Evolutionary conservation across 371 early-diverging fungal species (phyloP), one percentile per base, ranked within the genome.

Genomic region (Amoeboaphelidium protococcarum): DNA sequence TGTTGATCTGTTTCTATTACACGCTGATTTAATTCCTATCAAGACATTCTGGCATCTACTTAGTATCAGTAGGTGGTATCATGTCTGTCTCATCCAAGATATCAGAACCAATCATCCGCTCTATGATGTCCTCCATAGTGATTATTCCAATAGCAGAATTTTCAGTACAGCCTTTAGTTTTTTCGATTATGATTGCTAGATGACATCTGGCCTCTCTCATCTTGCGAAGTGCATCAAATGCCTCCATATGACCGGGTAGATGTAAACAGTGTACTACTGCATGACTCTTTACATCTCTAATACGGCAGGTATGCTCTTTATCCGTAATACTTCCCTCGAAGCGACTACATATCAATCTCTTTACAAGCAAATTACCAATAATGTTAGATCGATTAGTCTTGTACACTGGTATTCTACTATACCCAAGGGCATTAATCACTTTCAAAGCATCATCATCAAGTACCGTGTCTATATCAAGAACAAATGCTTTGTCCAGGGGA

Each of bases 61-160:
- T n/a, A n/a, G n/a, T n/a, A n/a, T n/a, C n/a, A n/a, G n/a, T n/a
- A n/a, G n/a, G n/a, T n/a, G n/a, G n/a, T n/a, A n/a, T n/a, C 4
- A 2, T 6, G 41, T 21, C 10, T 22, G 16, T 19, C 54, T 13
- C 31, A 41, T 44, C 44, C 26, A 47, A 12, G 4, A 48, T 59
- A 60, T 67, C 70, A 50, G 76, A 77, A 13, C 81, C 81, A 57
- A 94, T 77, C n/a, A 91, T 61, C 62, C 90, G 92, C 59, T 94
- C 92, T 52, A 94, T 83, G 12, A 94, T 84, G 58, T 94, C 95
- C 55, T 94, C 95, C 25, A 91, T 61, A 0, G 95, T 94, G 42
- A 94, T 78, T 6, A 91, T 81, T 4, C 95, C 95, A n/a, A 91
- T 56, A 2, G 76, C 63, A 46, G n/a, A n/a, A n/a, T n/a, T n/a